phyloP scores from a whole-genome alignment of 208 protist genomes.

The Wallacemonas sp. region DNA sequence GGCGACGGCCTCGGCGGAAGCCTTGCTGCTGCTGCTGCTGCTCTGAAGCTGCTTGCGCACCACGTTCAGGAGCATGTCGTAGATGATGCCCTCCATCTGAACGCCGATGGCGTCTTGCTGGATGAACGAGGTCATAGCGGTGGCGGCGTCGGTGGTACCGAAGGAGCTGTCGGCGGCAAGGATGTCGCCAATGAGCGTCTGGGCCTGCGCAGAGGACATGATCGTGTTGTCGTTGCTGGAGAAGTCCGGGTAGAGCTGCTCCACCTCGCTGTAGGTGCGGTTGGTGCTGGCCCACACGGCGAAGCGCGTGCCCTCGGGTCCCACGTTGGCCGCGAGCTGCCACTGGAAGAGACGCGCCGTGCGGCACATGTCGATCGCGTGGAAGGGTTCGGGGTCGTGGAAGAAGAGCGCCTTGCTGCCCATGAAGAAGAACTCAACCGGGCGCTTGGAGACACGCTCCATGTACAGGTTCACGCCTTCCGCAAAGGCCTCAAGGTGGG shows the following conservation, averaged over 20 bases:
- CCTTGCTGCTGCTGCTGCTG: too few species aligned
- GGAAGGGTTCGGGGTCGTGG: constrained; percentile 49
- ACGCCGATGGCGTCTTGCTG: not conserved
- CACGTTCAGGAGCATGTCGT: constrained; percentile 29
- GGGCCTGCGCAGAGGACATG: constrained; percentile 29
- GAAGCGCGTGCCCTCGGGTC: constrained; percentile 37
- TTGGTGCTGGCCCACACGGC: constrained; percentile 34
- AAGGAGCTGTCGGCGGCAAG: not conserved
- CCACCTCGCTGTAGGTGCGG: constrained; percentile 40
- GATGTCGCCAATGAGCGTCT: constrained; percentile 7
- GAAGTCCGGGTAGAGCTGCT: constrained; percentile 42
- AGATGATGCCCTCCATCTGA: constrained; percentile 24
- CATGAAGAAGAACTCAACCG: constrained; percentile 67
- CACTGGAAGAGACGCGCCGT: constrained; percentile 51
- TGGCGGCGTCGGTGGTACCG: not conserved
- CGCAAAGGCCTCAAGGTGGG: constrained; percentile 42
- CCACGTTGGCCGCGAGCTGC: constrained; percentile 48
- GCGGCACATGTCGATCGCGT: constrained; percentile 41
- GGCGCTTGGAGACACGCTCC: constrained; percentile 37
- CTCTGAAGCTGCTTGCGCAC: constrained; percentile 25
- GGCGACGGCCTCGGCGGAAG: not conserved
- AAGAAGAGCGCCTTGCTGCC: constrained; percentile 31
- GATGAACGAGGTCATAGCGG: not conserved
- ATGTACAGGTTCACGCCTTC: constrained; percentile 60
- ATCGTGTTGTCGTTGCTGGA: constrained; percentile 34